phyloP scores from a whole-genome alignment of 768 basidiomycete genomes.

The Naganishia vaughanmartiniae region DNA sequence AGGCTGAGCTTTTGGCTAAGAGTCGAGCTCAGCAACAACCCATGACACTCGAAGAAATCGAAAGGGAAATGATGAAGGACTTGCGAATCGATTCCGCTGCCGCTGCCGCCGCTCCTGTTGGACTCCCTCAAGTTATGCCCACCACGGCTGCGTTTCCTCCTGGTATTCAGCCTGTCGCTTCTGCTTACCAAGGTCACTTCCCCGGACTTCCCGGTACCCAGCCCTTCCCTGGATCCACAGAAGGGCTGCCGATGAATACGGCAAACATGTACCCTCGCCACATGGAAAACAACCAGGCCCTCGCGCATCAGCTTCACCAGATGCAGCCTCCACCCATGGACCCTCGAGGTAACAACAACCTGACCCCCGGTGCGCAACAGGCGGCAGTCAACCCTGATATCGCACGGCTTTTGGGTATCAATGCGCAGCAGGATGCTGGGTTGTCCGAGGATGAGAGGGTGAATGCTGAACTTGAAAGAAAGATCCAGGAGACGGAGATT shows the following conservation, averaged over 20 bases:
- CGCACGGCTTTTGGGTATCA: constrained; percentile 13
- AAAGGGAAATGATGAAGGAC: constrained; percentile 44
- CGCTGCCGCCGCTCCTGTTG: constrained; percentile 25
- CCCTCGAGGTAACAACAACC: not conserved
- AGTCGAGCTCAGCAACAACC: constrained; percentile 33
- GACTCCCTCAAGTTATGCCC: not conserved
- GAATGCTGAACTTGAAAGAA: constrained; percentile 36
- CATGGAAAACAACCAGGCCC: not conserved
- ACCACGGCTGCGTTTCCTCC: not conserved
- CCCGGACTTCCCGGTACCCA: not conserved
- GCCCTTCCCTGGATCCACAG: not conserved
- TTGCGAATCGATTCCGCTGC: constrained; percentile 26
- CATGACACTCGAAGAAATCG: constrained; percentile 46
- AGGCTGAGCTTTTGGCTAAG: constrained; percentile 38
- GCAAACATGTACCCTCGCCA: not conserved
- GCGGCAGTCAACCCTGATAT: constrained; percentile 2
- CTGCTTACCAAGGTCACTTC: constrained; percentile 13
- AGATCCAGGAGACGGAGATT: constrained; percentile 41
- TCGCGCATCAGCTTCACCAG: constrained; percentile 36
- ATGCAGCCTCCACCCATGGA: not conserved
- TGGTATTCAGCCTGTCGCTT: not conserved
- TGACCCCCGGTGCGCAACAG: not conserved
- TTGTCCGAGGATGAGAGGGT: constrained; percentile 28
- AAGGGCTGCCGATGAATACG: constrained; percentile 1
- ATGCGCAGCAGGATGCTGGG: not conserved